Conservation (phyloP, 139 green algal species). For the Chlamydomonas applanata region DNA sequence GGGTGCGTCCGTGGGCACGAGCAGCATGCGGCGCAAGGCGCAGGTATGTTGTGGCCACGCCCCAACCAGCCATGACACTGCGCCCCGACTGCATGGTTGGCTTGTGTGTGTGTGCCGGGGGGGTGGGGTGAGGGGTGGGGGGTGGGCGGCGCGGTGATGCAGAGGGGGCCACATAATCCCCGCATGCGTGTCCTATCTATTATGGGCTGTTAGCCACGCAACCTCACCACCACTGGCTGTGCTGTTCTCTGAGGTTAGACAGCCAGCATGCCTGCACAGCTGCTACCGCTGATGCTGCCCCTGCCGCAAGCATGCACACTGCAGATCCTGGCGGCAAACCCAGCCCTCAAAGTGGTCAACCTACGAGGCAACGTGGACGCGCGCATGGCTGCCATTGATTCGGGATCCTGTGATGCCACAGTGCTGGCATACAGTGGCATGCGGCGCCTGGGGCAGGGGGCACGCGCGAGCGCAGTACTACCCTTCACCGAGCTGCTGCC, state of each 20-base stretch:
- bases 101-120: too few species aligned
- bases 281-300: background rate
- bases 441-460: conserved; percentile 13
- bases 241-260: too few species aligned
- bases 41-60: too few species aligned
- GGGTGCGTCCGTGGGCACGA: conserved; percentile 25
- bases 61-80: too few species aligned
- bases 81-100: too few species aligned
- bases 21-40: conserved; percentile 26
- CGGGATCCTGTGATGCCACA: conserved; percentile 9
- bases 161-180: too few species aligned
- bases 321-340: background rate
- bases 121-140: too few species aligned
- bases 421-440: conserved; percentile 26
- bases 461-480: background rate
- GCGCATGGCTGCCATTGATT: conserved; percentile 9
- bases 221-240: too few species aligned
- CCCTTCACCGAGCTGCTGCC: conserved; percentile 21
- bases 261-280: too few species aligned
- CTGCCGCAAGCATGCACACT: background rate
- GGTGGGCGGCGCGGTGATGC: too few species aligned
- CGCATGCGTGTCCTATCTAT: too few species aligned
- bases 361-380: conserved; percentile 26
- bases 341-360: conserved; percentile 14
- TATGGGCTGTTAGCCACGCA: too few species aligned